Evolutionary conservation across 495 filamentous ascomycete species (phyloP), one percentile per base, ranked within the genome.

Genomic region (Tetracladium setigerum): DNA sequence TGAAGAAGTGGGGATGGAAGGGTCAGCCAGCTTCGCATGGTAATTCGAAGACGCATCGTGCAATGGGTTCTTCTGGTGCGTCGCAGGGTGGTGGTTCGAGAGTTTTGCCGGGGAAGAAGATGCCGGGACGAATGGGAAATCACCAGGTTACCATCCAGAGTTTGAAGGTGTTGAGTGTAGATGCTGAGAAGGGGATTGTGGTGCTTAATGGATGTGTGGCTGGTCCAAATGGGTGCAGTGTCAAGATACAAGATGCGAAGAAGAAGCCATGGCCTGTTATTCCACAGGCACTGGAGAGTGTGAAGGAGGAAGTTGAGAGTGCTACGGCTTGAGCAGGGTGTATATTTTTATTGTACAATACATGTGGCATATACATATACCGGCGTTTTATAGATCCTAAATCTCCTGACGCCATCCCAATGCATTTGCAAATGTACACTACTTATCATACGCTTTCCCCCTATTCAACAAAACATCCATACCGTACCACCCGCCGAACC

Each of bases 1-100:
- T 98, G 91, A 98, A 98, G 78, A 73, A 86, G 50, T 83, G 88
- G 58, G 89, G 89, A 0, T 97, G 87, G 59, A 56, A 67, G 14
- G 92, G 92, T 51, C 92, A 98, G 70, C 84, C 82, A 53, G 88
- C 89, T 43, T 89, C 83, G 57, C 92, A 98, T 69, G 92, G 92
- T 77, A 88, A 89, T 56, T 95, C 90, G 57, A 77, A 86, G 67
- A 87, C 83, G 40, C 92, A 98, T 71, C 77, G 92, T 58, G 81
- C 84, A 2, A 84, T 95, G 72, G 92, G 92, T 71, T 89, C 86
- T 4, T 70, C 78, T 11, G 92, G 92, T 53, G 86, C 82, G 32
- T 82, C 82, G 57, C 92, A 98, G 65, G 92, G 92, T 53, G 81
- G 86, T 62, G 92, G 92, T 63, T 92, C 87, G 36, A 74, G 92